phyloP scores from a whole-genome alignment of 129 eudicot genomes.

The Tagetes erecta region DNA sequence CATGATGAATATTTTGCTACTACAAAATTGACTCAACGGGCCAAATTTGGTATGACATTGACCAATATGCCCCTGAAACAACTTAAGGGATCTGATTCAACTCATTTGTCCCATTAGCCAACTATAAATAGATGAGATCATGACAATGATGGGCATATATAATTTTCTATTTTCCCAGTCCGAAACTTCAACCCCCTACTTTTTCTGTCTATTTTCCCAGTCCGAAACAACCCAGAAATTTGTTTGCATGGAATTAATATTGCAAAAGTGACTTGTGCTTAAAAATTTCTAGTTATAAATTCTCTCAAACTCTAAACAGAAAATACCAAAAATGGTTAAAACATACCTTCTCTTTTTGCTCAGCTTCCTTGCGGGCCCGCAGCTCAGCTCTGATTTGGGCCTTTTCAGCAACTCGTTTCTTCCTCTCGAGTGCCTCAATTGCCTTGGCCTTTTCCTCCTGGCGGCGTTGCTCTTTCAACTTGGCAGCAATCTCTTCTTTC shows the following conservation, averaged over 20 bases:
- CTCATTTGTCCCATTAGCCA: too few species aligned
- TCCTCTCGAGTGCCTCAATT: constrained; percentile 82
- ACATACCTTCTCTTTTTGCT: constrained; percentile 36
- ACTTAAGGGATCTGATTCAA: too few species aligned
- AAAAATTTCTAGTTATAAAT: neutral
- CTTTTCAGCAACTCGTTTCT: constrained; percentile 73
- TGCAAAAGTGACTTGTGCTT: neutral
- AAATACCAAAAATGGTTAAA: neutral
- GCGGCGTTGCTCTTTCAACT: constrained; percentile 72
- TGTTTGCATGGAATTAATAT: neutral
- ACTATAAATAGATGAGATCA: neutral
- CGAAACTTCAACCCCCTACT: neutral
- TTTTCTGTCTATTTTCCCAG: neutral
- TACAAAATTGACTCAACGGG: too few species aligned
- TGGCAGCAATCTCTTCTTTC: constrained; percentile 53
- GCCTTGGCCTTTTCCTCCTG: constrained; percentile 82
- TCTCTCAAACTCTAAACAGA: neutral
- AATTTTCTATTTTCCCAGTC: neutral
- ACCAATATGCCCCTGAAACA: too few species aligned
- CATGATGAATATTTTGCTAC: too few species aligned
- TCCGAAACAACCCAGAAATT: neutral
- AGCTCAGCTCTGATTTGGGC: constrained; percentile 72
- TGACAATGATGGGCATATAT: neutral
- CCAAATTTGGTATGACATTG: too few species aligned
- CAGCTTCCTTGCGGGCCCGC: constrained; percentile 83